Base-by-base conservation (phyloP, 495 filamentous ascomycete genomes). In the Xanthoparmelia taractica region DNA sequence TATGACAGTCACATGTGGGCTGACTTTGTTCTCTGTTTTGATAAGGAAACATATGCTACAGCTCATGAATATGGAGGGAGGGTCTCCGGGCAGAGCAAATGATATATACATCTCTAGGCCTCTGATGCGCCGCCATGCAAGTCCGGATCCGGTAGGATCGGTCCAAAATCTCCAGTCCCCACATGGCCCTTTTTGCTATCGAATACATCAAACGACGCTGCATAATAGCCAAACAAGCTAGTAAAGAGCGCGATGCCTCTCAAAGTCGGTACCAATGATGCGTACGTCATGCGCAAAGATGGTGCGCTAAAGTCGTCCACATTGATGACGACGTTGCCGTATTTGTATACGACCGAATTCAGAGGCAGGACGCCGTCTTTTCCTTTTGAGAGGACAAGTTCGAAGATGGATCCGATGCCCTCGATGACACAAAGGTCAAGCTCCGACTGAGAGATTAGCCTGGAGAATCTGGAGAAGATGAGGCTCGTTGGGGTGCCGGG, bases 181-280 rank as follows among this genome's bases (percentile, higher is more conserved):
- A 60, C 31, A 23, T 34, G 58, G 18, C 58, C 58, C 29, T 20
- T 29, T 43, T 4, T 34, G 4, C 25, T 18, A 20, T 60, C 12
- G 8, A 27, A 47, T 12, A 60, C 58, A 25, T 50, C 58, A 7
- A 60, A 34, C 5, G 20, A 2, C 38, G 50, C 25, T 23, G 27
- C 37, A 34, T 29, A 41, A n/a, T 50, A 60, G 12, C 58, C 58
- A 50, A 31, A 34, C 7, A 43, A 11, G 41, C 58, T 60, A 12
- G 45, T 60, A n/a, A 60, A 60, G 23, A 60, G n/a, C 58, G 58
- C 58, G 7, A 60, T 37, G 4, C 58, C 58, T 50, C 58, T 60
- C 58, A 60, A 37, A 17, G 33, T 34, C n/a, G 38, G 27, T 10
- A 36, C 58, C 29, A 60, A 40, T 2, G 41, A 47, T 15, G 40